phyloP scores from a whole-genome alignment of 306 rosid species.

The Sicyos baderoa region DNA sequence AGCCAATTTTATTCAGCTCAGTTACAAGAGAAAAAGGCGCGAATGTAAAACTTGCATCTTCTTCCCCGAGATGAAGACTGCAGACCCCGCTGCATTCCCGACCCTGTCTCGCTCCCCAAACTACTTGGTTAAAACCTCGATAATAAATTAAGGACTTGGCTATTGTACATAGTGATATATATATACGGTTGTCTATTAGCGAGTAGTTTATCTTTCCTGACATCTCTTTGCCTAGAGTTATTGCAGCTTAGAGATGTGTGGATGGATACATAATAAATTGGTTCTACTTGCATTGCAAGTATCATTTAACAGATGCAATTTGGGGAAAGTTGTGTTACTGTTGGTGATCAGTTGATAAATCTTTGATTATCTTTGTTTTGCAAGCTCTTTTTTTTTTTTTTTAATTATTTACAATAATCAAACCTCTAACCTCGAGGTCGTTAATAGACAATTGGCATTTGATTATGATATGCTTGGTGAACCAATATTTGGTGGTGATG shows the following conservation, averaged over 20 bases:
- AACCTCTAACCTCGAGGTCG: no score
- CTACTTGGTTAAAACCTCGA: not conserved
- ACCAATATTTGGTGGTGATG: not conserved
- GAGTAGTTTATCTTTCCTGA: not conserved
- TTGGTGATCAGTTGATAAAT: not conserved
- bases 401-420: no score
- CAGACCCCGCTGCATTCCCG: not conserved
- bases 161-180: slow-evolving; percentile 10
- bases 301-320: not conserved
- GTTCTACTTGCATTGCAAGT: not conserved
- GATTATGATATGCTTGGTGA: not conserved
- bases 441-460: not conserved
- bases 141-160: slow-evolving; percentile 8
- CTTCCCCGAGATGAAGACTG: not conserved
- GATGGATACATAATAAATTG: not conserved
- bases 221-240: slow-evolving; percentile 9
- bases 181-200: slow-evolving; percentile 1
- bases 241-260: slow-evolving; percentile 5
- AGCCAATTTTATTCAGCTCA: slow-evolving; percentile 13
- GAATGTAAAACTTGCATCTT: slow-evolving; percentile 9
- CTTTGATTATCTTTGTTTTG: not conserved
- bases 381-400: not conserved
- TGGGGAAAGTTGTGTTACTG: not conserved
- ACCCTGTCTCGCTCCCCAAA: not conserved
- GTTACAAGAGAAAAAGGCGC: not conserved